Evolutionary conservation across 495 filamentous ascomycete species (phyloP).

Genomic region (Penicillium silybi): DNA sequence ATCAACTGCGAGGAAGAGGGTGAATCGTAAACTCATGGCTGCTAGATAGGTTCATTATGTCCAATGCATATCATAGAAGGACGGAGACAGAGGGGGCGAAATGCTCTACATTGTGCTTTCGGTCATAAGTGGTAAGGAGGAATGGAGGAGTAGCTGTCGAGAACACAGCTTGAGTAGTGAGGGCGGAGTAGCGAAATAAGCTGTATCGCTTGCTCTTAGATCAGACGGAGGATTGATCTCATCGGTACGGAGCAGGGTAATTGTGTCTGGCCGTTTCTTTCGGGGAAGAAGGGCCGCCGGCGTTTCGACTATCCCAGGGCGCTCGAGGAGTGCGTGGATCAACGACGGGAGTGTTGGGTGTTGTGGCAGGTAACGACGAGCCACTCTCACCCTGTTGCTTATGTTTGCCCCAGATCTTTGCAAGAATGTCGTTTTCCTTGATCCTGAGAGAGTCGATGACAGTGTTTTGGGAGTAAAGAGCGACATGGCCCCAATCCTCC

Average conservation of each 20-base stretch:
- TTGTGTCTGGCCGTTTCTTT: not conserved
- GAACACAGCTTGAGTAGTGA: not conserved
- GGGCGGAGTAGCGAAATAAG: too few relatives aligned
- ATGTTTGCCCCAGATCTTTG: not conserved
- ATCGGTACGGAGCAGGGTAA: not conserved
- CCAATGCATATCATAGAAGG: not conserved
- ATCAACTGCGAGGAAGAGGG: not conserved
- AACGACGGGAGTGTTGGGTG: not conserved
- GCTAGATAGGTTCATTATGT: not conserved
- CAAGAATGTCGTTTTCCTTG: not conserved
- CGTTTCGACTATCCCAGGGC: not conserved
- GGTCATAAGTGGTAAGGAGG: not conserved
- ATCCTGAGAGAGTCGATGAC: slow-evolving; percentile 5
- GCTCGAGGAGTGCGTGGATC: not conserved
- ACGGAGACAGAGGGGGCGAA: too few relatives aligned
- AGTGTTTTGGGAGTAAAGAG: not conserved
- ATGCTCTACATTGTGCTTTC: not conserved
- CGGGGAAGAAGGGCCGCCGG: not conserved
- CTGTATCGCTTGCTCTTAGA: not conserved
- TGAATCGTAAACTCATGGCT: too few relatives aligned
- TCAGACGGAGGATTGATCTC: not conserved
- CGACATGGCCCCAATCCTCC: slow-evolving; percentile 33
- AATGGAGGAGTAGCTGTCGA: not conserved
- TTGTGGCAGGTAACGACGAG: not conserved
- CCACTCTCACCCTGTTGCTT: not conserved